These are phyloP conservation scores for Alternaria alternata DNA, from an alignment of 2,329 filamentous ascomycete genomes.

Conservation along the genomic window DNA sequence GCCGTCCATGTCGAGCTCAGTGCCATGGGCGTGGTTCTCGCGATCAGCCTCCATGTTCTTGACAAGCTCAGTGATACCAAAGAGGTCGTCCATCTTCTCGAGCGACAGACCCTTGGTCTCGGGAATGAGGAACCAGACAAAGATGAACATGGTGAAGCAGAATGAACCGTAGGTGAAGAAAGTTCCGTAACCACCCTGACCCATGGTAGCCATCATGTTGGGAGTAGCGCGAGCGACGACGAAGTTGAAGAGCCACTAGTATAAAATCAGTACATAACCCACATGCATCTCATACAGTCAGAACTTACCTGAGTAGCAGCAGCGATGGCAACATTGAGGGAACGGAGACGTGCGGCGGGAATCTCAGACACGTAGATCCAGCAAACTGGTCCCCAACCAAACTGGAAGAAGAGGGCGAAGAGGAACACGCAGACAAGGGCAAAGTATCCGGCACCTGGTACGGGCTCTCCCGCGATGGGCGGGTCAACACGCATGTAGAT, in stretches of 20 bases:
- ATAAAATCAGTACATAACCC: background rate
- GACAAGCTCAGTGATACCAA: slow-evolving; percentile 64
- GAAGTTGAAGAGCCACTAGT: slow-evolving; percentile 77
- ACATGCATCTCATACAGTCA: background rate
- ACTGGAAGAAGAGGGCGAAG: slow-evolving; percentile 71
- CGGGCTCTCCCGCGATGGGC: slow-evolving; percentile 61
- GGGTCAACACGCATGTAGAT: slow-evolving; percentile 71
- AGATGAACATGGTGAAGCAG: slow-evolving; percentile 70
- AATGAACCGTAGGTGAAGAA: slow-evolving; percentile 75
- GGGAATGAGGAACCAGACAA: slow-evolving; percentile 73
- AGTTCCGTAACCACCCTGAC: slow-evolving; percentile 62
- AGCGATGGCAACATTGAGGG: slow-evolving; percentile 72
- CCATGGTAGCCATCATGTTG: slow-evolving; percentile 69
- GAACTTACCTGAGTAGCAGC: slow-evolving; percentile 55
- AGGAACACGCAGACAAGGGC: slow-evolving; percentile 76
- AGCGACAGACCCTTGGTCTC: slow-evolving; percentile 73
- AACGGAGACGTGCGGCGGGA: slow-evolving; percentile 64
- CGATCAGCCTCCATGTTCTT: slow-evolving; percentile 45
- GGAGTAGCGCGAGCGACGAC: slow-evolving; percentile 73
- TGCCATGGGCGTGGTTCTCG: slow-evolving; percentile 30
- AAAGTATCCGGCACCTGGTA: slow-evolving; percentile 73
- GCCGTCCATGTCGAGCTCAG: slow-evolving; percentile 41
- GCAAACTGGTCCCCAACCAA: slow-evolving; percentile 72
- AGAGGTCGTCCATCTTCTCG: slow-evolving; percentile 73
- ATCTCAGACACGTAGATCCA: slow-evolving; percentile 79